Evolutionary conservation across 768 basidiomycete genomes (phyloP).

Genomic region (Lactarius akahatsu): DNA sequence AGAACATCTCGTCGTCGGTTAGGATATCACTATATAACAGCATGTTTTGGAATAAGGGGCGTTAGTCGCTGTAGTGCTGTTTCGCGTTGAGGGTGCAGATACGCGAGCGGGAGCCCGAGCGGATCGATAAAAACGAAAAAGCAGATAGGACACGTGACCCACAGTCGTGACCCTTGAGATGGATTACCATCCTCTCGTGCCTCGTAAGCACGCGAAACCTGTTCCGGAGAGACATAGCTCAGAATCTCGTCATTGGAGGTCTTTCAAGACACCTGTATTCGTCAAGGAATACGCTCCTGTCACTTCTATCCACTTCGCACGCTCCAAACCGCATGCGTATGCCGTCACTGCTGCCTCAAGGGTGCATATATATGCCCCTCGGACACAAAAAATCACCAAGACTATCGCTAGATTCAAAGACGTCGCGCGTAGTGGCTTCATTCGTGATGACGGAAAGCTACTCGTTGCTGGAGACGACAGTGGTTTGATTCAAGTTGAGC

Average conservation of each 20-base stretch:
- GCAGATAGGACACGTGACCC: slow-evolving; percentile 17
- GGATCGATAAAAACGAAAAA: slow-evolving; percentile 26
- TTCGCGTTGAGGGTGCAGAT: slow-evolving; percentile 20
- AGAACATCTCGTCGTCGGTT: slow-evolving; percentile 86
- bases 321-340: slow-evolving; percentile 85
- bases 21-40: slow-evolving; percentile 74
- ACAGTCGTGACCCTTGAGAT: slow-evolving; percentile 38
- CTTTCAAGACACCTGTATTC: slow-evolving; percentile 88
- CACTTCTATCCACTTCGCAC: slow-evolving; percentile 90
- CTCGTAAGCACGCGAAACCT: slow-evolving; percentile 57
- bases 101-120: slow-evolving; percentile 20
- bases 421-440: slow-evolving; percentile 83
- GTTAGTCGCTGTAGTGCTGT: slow-evolving; percentile 27
- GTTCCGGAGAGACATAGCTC: slow-evolving; percentile 58
- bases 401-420: slow-evolving; percentile 97
- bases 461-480: slow-evolving; percentile 94
- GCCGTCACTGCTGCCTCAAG: slow-evolving; percentile 93
- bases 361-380: slow-evolving; percentile 93
- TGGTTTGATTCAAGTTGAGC: slow-evolving; percentile 72
- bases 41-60: slow-evolving; percentile 46
- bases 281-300: slow-evolving; percentile 97
- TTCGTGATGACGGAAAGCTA: slow-evolving; percentile 91
- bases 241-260: slow-evolving; percentile 84
- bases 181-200: slow-evolving; percentile 79
- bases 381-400: slow-evolving; percentile 95